These are phyloP conservation scores for Trichophaea hybrida DNA, from an alignment of 2,329 filamentous ascomycete genomes.

Conservation along the genomic window DNA sequence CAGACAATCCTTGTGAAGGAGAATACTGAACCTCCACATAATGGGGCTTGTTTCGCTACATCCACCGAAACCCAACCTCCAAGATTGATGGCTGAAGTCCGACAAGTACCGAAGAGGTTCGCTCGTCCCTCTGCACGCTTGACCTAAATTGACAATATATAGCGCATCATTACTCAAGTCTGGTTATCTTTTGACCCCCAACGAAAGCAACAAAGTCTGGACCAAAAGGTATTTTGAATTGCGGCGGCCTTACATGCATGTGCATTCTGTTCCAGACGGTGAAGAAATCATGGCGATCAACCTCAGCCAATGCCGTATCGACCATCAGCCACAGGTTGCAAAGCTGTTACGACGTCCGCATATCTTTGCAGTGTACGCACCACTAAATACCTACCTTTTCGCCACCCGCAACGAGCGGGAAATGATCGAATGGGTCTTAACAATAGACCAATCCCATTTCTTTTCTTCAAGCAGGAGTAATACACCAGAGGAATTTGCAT, in stretches of 20 bases:
- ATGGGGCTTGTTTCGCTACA: constrained; percentile 36
- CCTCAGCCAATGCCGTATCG: constrained; percentile 75
- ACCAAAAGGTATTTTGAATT: constrained; percentile 86
- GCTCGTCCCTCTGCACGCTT: constrained; percentile 7
- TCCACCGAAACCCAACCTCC: constrained; percentile 24
- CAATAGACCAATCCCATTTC: constrained; percentile 65
- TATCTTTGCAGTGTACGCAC: constrained; percentile 89
- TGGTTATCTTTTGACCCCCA: constrained; percentile 75
- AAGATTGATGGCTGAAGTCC: constrained; percentile 28
- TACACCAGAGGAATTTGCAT: constrained; percentile 16
- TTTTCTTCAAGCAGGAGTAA: constrained; percentile 17
- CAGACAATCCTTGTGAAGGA: constrained; percentile 32
- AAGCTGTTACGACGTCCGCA: constrained; percentile 52
- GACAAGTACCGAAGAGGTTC: constrained; percentile 28
- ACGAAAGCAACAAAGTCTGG: constrained; percentile 70
- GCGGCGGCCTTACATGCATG: constrained; percentile 76
- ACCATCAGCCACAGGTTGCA: constrained; percentile 78
- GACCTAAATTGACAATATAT: neutral
- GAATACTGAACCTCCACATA: constrained; percentile 52
- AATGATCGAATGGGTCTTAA: constrained; percentile 93
- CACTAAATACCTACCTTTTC: constrained; percentile 90
- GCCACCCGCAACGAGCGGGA: constrained; percentile 76
- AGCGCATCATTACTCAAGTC: constrained; percentile 51
- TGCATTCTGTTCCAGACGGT: constrained; percentile 71
- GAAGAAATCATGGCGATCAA: constrained; percentile 86